Percentiles rank a stretch among this genome's conserved stretches.
phyloP scores from a whole-genome alignment of 345 rosid species.

The Eucalyptus erythrocorys region DNA sequence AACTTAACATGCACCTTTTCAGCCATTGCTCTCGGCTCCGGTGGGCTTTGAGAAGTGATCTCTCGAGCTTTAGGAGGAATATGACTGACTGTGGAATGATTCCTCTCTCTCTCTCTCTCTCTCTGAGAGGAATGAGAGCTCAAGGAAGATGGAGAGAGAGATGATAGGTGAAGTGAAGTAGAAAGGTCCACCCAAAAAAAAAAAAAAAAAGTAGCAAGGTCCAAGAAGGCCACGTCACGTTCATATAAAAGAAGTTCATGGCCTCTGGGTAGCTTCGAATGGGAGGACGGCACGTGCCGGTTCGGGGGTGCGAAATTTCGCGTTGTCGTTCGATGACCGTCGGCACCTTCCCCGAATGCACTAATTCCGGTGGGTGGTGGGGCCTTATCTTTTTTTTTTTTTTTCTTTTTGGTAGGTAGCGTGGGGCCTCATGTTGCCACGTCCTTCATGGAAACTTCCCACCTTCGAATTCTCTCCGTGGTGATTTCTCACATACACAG shows the following conservation, averaged over 20 bases:
- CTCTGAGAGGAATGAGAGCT: not conserved
- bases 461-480: not conserved
- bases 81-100: not conserved
- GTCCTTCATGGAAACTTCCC: not conserved
- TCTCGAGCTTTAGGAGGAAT: not conserved
- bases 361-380: too few relatives aligned
- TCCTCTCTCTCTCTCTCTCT: not conserved
- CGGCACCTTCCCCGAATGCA: too few relatives aligned
- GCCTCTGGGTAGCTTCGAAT: not conserved
- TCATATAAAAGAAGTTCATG: not conserved
- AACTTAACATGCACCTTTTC: not conserved
- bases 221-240: not conserved
- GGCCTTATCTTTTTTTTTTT: too few relatives aligned
- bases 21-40: not conserved
- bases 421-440: not conserved
- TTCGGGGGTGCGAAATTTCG: not conserved
- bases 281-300: not conserved
- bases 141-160: not conserved
- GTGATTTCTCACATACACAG: not conserved
- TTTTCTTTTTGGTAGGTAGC: too few relatives aligned
- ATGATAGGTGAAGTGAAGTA: not conserved
- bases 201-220: too few relatives aligned
- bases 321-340: not conserved
- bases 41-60: not conserved
- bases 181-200: not conserved